Conservation (phyloP, 176 grass and related monocot species). For the Thalia dealbata region DNA sequence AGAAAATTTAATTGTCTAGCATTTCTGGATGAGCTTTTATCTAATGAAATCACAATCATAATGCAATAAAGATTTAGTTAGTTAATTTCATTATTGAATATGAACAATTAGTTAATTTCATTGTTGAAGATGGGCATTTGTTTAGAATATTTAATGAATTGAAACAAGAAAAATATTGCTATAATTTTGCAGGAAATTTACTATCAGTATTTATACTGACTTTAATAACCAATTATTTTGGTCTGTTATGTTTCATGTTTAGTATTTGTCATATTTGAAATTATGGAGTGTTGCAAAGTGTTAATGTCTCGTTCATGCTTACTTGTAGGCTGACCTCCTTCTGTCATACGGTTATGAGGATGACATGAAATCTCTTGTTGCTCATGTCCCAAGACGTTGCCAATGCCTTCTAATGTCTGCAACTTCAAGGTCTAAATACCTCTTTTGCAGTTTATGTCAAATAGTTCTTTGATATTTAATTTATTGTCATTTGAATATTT, state of each 20-base stretch:
- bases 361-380: constrained; percentile 65
- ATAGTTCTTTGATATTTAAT: background rate
- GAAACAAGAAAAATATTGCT: background rate
- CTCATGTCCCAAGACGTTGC: constrained; percentile 78
- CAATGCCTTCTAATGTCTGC: constrained; percentile 96
- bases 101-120: too few species aligned
- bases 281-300: constrained; percentile 9
- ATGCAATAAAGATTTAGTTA: too few species aligned
- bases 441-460: background rate
- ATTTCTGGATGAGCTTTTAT: too few species aligned
- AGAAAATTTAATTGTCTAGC: too few species aligned
- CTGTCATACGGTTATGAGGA: constrained; percentile 89
- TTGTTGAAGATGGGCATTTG: too few species aligned
- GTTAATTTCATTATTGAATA: too few species aligned
- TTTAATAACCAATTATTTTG: background rate
- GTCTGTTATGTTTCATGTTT: background rate
- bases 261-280: constrained; percentile 9
- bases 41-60: too few species aligned
- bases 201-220: background rate
- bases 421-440: constrained; percentile 64
- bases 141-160: background rate
- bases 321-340: constrained; percentile 80
- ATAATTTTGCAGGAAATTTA: too few species aligned
- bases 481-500: background rate
- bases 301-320: constrained; percentile 7